Evolutionary conservation across 352 stramenopile species (phyloP).

Genomic region (Phytophthora podocarpi): DNA sequence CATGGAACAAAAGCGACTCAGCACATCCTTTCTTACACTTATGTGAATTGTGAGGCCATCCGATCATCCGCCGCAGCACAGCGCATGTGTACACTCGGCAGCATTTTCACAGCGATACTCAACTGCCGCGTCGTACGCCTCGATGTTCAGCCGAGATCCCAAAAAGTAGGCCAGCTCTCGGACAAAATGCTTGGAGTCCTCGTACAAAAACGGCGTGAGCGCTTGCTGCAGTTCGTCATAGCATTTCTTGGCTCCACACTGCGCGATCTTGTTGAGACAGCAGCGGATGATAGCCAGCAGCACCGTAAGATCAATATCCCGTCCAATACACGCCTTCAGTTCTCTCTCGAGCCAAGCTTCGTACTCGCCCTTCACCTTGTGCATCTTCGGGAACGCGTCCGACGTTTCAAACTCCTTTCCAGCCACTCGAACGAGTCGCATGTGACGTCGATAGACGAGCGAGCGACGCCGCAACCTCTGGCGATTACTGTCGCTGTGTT

Average conservation of each 20-base stretch:
- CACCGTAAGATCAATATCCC: constrained; percentile 68
- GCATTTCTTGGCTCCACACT: constrained; percentile 41
- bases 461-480: constrained; percentile 43
- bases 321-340: constrained; percentile 67
- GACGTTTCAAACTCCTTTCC: constrained; percentile 28
- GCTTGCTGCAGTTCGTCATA: constrained; percentile 53
- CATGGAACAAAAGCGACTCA: constrained; percentile 17
- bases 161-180: constrained; percentile 72
- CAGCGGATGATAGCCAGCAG: constrained; percentile 67
- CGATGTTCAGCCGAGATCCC: constrained; percentile 60
- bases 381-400: constrained; percentile 34
- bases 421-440: constrained; percentile 60
- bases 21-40: constrained; percentile 25
- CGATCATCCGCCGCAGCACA: constrained; percentile 38
- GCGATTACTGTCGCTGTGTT: not conserved
- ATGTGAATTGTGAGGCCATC: not conserved
- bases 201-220: constrained; percentile 67
- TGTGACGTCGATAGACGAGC: constrained; percentile 59
- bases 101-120: constrained; percentile 66
- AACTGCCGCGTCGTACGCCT: constrained; percentile 69
- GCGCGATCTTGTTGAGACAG: constrained; percentile 57
- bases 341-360: constrained; percentile 66
- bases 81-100: constrained; percentile 41
- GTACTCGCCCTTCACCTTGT: constrained; percentile 67
- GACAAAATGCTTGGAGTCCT: constrained; percentile 64